Conservation (phyloP, 768 basidiomycete species). For the Tylopilus plumbeoviolaceoides region DNA sequence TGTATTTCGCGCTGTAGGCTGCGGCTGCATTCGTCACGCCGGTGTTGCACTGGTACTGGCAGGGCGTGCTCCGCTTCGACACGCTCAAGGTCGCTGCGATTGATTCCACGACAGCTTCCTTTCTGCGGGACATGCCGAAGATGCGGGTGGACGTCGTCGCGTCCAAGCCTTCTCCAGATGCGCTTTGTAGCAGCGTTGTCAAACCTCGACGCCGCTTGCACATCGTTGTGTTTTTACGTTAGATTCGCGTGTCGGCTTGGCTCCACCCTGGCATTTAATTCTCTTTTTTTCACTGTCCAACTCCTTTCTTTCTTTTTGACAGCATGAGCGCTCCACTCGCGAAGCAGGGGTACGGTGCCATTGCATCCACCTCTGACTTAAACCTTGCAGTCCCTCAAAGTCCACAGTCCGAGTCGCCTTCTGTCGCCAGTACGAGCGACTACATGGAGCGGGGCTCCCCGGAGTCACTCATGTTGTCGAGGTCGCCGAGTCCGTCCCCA, state of each 20-base stretch:
- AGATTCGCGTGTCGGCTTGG: constrained; percentile 1
- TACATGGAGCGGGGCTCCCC: constrained; percentile 13
- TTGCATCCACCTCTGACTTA: constrained; percentile 26
- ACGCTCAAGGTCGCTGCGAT: no score
- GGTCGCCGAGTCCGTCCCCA: constrained; percentile 26
- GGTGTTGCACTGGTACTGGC: no score
- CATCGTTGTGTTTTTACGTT: constrained; percentile 10
- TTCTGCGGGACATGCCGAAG: no score
- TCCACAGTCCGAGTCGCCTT: constrained; percentile 18
- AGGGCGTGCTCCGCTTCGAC: constrained; percentile 35
- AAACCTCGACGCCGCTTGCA: constrained; percentile 15
- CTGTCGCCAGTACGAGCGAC: constrained; percentile 18
- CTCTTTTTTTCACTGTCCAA: constrained; percentile 7
- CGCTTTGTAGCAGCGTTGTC: no score
- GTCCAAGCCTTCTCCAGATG: no score
- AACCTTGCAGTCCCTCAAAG: no score
- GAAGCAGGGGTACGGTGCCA: constrained; percentile 25
- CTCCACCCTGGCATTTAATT: constrained; percentile 15
- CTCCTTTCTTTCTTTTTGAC: no score
- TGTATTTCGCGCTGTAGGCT: constrained; percentile 78
- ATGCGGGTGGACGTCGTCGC: no score
- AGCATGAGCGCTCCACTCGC: constrained; percentile 25
- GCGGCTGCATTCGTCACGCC: no score
- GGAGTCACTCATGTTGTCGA: constrained; percentile 7
- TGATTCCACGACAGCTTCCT: no score